Evolutionary conservation across 371 early-diverging fungal genomes (phyloP).

Genomic region (Mucor racemosus): DNA sequence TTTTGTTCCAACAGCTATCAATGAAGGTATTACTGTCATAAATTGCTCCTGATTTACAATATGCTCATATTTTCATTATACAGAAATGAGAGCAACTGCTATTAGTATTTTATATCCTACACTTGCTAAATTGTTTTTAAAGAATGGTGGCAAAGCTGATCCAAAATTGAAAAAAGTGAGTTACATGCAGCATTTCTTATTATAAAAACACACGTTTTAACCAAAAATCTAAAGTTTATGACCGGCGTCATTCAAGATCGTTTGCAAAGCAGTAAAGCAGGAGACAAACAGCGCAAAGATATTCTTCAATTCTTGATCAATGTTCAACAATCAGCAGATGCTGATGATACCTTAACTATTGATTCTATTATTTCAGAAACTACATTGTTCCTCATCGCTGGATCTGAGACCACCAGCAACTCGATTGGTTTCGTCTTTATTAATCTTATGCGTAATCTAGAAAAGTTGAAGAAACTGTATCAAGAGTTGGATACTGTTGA

Average conservation of each 20-base stretch:
- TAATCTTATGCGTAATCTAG: slow-evolving; percentile 33
- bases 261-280: slow-evolving; percentile 7
- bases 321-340: slow-evolving; percentile 27
- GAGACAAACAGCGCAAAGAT: slow-evolving; percentile 33
- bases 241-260: slow-evolving; percentile 32
- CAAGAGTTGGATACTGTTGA: slow-evolving; percentile 35
- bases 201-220: background rate
- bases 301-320: slow-evolving; percentile 47
- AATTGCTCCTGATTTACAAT: too few species aligned
- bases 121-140: slow-evolving; percentile 12
- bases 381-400: slow-evolving; percentile 44
- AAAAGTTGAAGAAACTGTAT: slow-evolving; percentile 25
- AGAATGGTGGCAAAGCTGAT: background rate
- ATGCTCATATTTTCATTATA: too few species aligned
- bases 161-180: slow-evolving; percentile 14
- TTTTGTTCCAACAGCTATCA: slow-evolving; percentile 33
- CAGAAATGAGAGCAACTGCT: slow-evolving; percentile 11
- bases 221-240: slow-evolving; percentile 30
- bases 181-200: background rate
- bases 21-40: too few species aligned
- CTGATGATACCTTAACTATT: slow-evolving; percentile 33
- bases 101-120: slow-evolving; percentile 13
- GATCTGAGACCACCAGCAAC: slow-evolving; percentile 47
- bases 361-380: slow-evolving; percentile 42
- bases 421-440: slow-evolving; percentile 40